A percentile compares a stretch with the other conserved stretches of the same genome.
Evolutionary conservation across 2,329 filamentous ascomycete genomes (phyloP).

Genomic region (Curvularia verruculosa): DNA sequence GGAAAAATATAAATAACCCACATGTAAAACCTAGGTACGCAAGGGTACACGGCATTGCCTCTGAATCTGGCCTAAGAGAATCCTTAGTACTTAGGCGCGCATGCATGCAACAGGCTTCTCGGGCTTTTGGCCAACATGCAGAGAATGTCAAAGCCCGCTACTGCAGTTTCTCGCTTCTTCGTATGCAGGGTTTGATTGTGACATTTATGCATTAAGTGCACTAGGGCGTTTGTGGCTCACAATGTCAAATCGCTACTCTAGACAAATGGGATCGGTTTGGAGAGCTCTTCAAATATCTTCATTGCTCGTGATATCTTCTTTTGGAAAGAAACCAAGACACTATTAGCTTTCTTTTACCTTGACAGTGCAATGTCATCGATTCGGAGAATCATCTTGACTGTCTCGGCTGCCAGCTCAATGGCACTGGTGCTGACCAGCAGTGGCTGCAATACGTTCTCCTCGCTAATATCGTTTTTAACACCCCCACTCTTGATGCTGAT

Average conservation of each 20-base stretch:
- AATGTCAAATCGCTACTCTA: conserved; percentile 2
- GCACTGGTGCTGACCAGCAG: conserved; percentile 96
- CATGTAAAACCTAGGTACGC: not conserved
- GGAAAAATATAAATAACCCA: not conserved
- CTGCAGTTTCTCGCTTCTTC: conserved; percentile 9
- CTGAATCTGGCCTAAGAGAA: not conserved
- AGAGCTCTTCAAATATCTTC: conserved; percentile 16
- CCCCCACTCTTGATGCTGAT: conserved; percentile 98
- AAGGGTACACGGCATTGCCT: not conserved
- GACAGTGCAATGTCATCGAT: conserved; percentile 69
- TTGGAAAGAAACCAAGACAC: not conserved
- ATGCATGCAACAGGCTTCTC: not conserved
- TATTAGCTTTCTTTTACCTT: conserved; percentile 29
- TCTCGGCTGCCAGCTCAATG: conserved; percentile 95
- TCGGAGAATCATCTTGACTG: conserved; percentile 89
- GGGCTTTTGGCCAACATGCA: conserved; percentile 1
- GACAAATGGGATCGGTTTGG: not conserved
- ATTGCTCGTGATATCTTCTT: conserved; percentile 22
- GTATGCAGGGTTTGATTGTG: conserved; percentile 12
- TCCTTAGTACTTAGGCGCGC: not conserved
- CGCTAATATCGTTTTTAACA: conserved; percentile 94
- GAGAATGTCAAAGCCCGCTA: not conserved
- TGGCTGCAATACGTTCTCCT: conserved; percentile 96
- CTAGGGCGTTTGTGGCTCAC: conserved; percentile 3
- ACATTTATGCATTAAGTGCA: conserved; percentile 17